A percentile compares a stretch with the other conserved stretches of the same genome.
These are phyloP conservation scores for Pythium scleroteichum DNA, from an alignment of 352 stramenopile species.

Conservation along the genomic window DNA sequence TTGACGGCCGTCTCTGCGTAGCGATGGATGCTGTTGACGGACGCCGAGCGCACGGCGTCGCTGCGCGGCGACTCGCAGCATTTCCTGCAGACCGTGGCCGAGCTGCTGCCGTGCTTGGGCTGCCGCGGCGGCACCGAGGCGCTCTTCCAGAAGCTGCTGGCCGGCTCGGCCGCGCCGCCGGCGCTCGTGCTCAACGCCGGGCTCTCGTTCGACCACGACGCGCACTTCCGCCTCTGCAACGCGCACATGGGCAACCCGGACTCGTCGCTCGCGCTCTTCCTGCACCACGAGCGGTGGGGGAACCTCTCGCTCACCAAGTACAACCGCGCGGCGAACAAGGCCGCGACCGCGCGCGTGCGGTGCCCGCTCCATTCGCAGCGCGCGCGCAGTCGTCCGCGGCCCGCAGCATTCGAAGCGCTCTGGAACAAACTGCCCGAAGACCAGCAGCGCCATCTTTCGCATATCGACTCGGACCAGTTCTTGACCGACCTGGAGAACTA, in stretches of 20 bases:
- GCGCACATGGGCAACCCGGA: constrained; percentile 68
- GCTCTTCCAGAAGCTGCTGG: constrained; percentile 71
- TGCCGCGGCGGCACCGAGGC: constrained; percentile 79
- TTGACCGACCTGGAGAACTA: constrained; percentile 84
- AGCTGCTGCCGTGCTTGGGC: constrained; percentile 72
- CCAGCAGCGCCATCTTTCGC: constrained; percentile 77
- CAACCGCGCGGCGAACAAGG: constrained; percentile 38
- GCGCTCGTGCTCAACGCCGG: constrained; percentile 54
- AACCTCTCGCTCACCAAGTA: constrained; percentile 57
- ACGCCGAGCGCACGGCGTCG: constrained; percentile 67
- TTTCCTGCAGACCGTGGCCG: constrained; percentile 71
- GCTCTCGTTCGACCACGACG: constrained; percentile 55
- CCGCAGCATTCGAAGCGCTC: constrained; percentile 72
- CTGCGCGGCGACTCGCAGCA: constrained; percentile 63
- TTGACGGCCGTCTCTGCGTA: constrained; percentile 29
- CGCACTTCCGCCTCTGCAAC: constrained; percentile 66
- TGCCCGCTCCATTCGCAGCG: constrained; percentile 82
- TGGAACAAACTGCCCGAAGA: constrained; percentile 80
- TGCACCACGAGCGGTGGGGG: constrained; percentile 75
- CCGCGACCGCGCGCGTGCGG: constrained; percentile 43
- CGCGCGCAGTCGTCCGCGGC: constrained; percentile 63
- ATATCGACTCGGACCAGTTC: constrained; percentile 88
- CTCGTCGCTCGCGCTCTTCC: constrained; percentile 68
- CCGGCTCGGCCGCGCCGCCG: constrained; percentile 35
- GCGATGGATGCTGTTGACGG: constrained; percentile 80